Evolutionary conservation across 345 rosid species (phyloP), one percentile per base, ranked within the genome.

Genomic region (Erodium maritimum): DNA sequence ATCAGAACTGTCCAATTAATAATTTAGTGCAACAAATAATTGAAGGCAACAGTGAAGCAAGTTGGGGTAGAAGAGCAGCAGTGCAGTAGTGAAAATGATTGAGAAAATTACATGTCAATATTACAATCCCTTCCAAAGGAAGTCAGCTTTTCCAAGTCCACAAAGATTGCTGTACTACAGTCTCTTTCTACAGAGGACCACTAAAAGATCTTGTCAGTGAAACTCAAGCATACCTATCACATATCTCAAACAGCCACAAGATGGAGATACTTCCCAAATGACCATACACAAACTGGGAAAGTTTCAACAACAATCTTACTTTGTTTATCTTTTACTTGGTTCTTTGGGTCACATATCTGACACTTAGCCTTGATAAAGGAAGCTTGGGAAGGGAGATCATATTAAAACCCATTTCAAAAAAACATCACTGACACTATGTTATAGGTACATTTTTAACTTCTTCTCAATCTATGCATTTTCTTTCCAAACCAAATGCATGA

Each of bases 341-440:
- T 42, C 48, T 42, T 42, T 42, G 48, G 11, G 48, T 42, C 48
- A 42, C 48, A 42, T 42, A 42, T 7, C 37, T 56, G 17, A 79
- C 37, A 42, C 68, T 71, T 73, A 78, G 68, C 55, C 50, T 18
- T 57, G 50, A 16, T 34, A 54, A 42, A 65, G 75, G 75, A 76
- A 73, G 70, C 68, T 63, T 50, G 72, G 68, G 69, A 57, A 67
- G 25, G 42, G 48, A 59, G 68, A 68, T 57, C 33, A 18, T 24
- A n/a, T n/a, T n/a, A 48, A 59, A 65, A 64, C 63, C 56, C 33
- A 42, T 57, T 21, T 16, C n/a, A 52, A 68, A 64, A 50, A 45
- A 42, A 10, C 54, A 24, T 1, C 18, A 37, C 67, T 73, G 69
- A 66, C 69, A 60, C n/a, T n/a, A n/a, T 21, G 18, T 58, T 52